Percentiles rank a stretch among this genome's conserved stretches.
Conservation (phyloP, 805 yeast genomes). For the Saccharomycopsis sp. region DNA sequence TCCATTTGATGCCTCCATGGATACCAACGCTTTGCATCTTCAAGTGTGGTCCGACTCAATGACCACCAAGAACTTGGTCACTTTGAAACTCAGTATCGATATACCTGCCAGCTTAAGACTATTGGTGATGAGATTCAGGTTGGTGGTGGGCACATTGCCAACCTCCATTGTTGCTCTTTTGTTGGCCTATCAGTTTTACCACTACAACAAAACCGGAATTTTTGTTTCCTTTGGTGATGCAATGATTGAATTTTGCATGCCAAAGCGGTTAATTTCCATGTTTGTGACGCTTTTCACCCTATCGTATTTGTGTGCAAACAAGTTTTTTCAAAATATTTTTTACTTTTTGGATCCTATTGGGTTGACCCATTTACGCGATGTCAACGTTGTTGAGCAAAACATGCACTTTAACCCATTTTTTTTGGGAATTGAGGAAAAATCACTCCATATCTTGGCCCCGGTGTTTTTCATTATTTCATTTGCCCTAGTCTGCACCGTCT, state of each 20-base stretch:
- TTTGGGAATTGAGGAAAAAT: conserved; percentile 55
- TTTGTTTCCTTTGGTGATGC: conserved; percentile 42
- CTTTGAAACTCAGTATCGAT: conserved; percentile 36
- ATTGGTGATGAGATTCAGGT: conserved; percentile 66
- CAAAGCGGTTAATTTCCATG: conserved; percentile 25
- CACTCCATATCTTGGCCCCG: conserved; percentile 45
- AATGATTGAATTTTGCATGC: conserved; percentile 31
- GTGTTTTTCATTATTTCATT: conserved; percentile 41
- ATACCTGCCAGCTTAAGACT: conserved; percentile 53
- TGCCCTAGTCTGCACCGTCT: conserved; percentile 33
- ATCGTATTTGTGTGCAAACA: conserved; percentile 31
- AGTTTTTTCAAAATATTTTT: conserved; percentile 32
- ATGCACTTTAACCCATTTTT: conserved; percentile 47
- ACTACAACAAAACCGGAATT: conserved; percentile 30
- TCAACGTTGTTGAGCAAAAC: conserved; percentile 30
- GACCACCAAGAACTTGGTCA: conserved; percentile 9
- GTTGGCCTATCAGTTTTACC: conserved; percentile 44
- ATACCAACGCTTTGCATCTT: conserved; percentile 29
- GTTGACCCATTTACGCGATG: conserved; percentile 36
- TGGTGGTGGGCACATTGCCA: conserved; percentile 65
- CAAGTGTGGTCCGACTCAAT: conserved; percentile 37
- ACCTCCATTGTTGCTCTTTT: conserved; percentile 46
- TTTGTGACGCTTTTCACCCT: conserved; percentile 28
- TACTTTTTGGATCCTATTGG: conserved; percentile 46
- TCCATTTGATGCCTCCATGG: conserved; percentile 33